A percentile compares a stretch with the other conserved stretches of the same genome.
phyloP scores from a whole-genome alignment of 208 protist genomes.

The Crithidia brevicula region DNA sequence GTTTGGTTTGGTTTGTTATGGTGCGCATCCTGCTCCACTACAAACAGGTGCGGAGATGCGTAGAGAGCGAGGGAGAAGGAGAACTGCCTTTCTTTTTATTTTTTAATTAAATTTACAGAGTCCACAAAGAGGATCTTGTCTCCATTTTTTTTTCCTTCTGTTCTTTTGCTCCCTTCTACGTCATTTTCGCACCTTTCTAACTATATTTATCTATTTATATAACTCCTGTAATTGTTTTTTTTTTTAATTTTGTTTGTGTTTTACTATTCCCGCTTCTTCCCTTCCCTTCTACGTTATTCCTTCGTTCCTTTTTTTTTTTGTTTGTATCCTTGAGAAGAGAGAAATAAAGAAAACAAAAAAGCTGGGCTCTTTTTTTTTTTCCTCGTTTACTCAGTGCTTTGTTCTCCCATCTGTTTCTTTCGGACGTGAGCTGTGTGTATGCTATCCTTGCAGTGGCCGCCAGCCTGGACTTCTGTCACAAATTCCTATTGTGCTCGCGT shows the following conservation, averaged over 20 bases:
- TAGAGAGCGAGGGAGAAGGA: background rate
- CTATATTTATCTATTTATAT: slow-evolving; percentile 1
- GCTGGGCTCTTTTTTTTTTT: slow-evolving; percentile 27
- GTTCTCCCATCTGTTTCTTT: background rate
- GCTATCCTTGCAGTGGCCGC: background rate
- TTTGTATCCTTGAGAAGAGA: slow-evolving; percentile 2
- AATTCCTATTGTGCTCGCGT: background rate
- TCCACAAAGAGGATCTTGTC: background rate
- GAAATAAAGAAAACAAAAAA: too few relatives aligned
- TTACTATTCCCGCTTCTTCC: background rate
- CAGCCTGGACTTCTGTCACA: background rate
- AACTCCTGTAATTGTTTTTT: background rate
- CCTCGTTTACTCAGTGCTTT: too few relatives aligned
- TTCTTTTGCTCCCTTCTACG: slow-evolving; percentile 13
- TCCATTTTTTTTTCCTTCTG: background rate
- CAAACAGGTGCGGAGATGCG: too few relatives aligned
- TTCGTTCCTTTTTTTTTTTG: background rate
- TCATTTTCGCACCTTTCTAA: background rate
- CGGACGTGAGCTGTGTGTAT: background rate
- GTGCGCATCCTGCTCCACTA: too few relatives aligned
- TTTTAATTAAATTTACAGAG: background rate
- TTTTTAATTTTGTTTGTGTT: background rate
- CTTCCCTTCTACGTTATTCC: background rate
- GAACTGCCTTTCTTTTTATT: background rate
- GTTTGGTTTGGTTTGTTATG: too few relatives aligned